Evolutionary conservation across 208 protist genomes (phyloP), one percentile per base, ranked within the genome.

Genomic region (Trypanosoma lewisi): DNA sequence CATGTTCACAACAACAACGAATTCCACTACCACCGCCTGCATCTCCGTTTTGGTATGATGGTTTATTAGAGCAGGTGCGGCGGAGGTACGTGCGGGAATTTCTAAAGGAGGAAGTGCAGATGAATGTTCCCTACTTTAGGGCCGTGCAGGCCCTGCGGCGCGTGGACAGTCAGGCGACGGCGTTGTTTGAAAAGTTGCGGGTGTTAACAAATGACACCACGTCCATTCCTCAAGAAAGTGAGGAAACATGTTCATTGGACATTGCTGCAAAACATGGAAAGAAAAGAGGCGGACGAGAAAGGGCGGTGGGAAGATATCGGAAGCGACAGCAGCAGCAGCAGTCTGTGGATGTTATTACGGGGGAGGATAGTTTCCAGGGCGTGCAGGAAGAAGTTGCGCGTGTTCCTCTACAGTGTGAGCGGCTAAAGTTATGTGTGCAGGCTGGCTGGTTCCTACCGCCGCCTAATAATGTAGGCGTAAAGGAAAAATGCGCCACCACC

Each of bases 401-500:
- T 50, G 11, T 85, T 5, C 79, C 76, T 14, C 57, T 70, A 19
- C 48, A 62, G 9, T 85, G 77, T 63, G 69, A 69, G 31, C 73
- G 78, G 34, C 62, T 85, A 41, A 66, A 61, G 23, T 50, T 79
- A 0, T 77, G 71, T 31, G 75, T 73, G 37, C 83, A 85, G 51
- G 73, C 83, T 0, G 83, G 83, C 0, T 84, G 72, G 79, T 56
- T 85, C 53, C 72, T 89, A 2, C 79, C 76, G 4, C 51, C 77
- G 0, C 76, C 69, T 19, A 58, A 16, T 5, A 16, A 16, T 5
- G n/a, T 3, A 41, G 56, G 4, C 3, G 47, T 4, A 23, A 23
- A 28, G 23, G 28, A 52, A 7, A 65, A 58, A 41, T 17, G n/a
- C n/a, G n/a, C n/a, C n/a, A n/a, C 42, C 14, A 61, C 23, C 34